Conservation (phyloP, 2,329 filamentous ascomycete genomes). For the Dryadomyces quercus-mongolicae region DNA sequence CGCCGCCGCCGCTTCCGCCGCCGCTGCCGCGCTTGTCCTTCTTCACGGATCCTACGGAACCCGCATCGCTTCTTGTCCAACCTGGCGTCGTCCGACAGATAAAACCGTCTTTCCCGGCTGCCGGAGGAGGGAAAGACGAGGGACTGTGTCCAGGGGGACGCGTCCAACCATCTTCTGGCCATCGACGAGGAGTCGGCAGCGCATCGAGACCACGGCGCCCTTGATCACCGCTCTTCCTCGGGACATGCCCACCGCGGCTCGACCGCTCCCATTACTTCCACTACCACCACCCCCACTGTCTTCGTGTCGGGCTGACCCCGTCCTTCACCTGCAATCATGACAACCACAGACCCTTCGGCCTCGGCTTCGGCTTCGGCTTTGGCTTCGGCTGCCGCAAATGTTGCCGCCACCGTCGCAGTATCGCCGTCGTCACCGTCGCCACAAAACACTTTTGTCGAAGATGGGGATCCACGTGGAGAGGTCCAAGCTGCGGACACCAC, state of each 20-base stretch:
- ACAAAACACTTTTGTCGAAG: background rate
- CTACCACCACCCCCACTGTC: background rate
- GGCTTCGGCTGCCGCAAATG: too few relatives aligned
- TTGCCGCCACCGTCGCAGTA: too few relatives aligned
- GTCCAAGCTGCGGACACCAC: background rate
- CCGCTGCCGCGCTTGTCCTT: background rate
- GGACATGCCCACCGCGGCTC: background rate
- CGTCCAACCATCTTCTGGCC: background rate
- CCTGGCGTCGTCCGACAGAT: background rate
- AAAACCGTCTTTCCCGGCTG: background rate
- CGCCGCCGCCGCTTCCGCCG: background rate
- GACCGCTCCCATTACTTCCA: background rate
- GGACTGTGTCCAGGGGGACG: background rate
- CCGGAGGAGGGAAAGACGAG: constrained; percentile 3
- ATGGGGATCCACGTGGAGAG: background rate
- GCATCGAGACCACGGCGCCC: too few relatives aligned
- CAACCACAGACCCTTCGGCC: background rate
- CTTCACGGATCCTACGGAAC: background rate
- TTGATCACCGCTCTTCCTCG: background rate
- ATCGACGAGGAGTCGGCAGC: too few relatives aligned
- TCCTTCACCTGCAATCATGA: background rate
- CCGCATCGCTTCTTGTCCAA: background rate
- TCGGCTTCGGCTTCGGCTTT: background rate
- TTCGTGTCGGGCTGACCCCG: background rate
- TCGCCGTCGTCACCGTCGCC: background rate